Base-by-base conservation (phyloP, 2,329 filamentous ascomycete species). In the Alternaria dauci region DNA sequence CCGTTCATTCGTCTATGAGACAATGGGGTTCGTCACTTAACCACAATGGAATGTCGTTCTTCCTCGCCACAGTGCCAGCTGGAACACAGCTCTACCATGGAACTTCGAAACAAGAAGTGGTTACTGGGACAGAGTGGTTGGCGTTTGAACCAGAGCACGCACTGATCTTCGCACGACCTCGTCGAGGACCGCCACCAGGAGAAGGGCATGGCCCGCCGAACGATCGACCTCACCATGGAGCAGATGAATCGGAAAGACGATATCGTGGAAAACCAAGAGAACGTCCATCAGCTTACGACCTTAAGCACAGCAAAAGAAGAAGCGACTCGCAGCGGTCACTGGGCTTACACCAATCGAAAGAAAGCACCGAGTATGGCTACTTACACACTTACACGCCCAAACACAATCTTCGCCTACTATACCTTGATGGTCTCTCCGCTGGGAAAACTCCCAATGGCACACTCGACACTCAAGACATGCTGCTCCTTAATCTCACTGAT, bases 81-180 rank as follows among this genome's bases (percentile, higher is more conserved):
- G 89, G 87, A 3, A 89, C 87, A 0, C 79, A 88, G 36, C 76
- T 93, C 9, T 91, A 92, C 69, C 91, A 93, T 71, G 91, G 91
- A 12, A 84, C 83, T 0, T 66, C 66, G 8, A 74, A 70, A 0
- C 66, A 79, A 0, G 75, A 83, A 36, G 32, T 14, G 14, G 12
- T 36, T 14, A 14, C 77, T 2, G 84, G 82, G 0, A 84, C 83
- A 3, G 88, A 93, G 69, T 93, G 91, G 90, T 81, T 93, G 1
- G 91, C 91, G 0, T 93, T 93, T 70, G 91, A 93, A 73, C 84
- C 89, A 4, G 90, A 93, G 68, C 91, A 93, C 76, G 88, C 90
- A 0, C 81, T 90, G 65, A 72, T 81, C 3, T 93, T 93, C 25
- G 39, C 51, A 53, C 26, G 28, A 8, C 26, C 69, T 8, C 60